Evolutionary conservation across 139 green algal species (phyloP), one percentile per base, ranked within the genome.

Genomic region (Chlorella sp.): DNA sequence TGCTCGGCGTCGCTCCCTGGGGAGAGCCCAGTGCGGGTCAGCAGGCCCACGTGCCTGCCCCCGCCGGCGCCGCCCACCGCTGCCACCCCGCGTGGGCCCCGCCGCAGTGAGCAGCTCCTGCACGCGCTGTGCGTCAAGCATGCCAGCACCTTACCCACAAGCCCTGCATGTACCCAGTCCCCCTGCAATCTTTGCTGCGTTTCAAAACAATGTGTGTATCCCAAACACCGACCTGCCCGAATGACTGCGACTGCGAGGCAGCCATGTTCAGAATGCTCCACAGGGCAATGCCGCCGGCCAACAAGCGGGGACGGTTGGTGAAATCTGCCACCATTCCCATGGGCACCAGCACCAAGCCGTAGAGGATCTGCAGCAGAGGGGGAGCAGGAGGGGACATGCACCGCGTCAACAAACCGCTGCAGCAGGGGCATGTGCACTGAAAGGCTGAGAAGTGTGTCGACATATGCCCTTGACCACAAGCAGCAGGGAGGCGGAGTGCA

Each of bases 281-380:
- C 15, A 92, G 42, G 2, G 90, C 91, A 2, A 97, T 80, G 3
- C 96, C 95, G 4, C 82, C 92, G 2, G 92, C 92, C 75, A 98
- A 93, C 76, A 98, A 93, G 86, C 95, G 94, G 2, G 95, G 95
- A 26, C 95, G 90, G 79, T 94, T 88, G 15, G 95, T 88, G 34
- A 89, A 73, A 89, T 98, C 97, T 7, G 96, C 96, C 81, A 98
- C 88, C 9, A 98, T 80, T 0, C 97, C 97, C 30, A 97, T 91
- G 21, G 97, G 97, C 30, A 98, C 90, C 48, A 98, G 93, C 0
- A 94, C 93, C 19, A 98, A 71, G 0, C 96, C 97, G 88, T 98
- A 99, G 37, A 99, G 89, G 86, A 96, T 86, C 92, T 94, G 90
- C 81, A 89, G 19, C 12, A 15, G 36, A 57, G 34, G 21, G 18